Evolutionary conservation across 1,139 yeast genomes (phyloP).

Genomic region (Yamadazyma spencermartinsiae): DNA sequence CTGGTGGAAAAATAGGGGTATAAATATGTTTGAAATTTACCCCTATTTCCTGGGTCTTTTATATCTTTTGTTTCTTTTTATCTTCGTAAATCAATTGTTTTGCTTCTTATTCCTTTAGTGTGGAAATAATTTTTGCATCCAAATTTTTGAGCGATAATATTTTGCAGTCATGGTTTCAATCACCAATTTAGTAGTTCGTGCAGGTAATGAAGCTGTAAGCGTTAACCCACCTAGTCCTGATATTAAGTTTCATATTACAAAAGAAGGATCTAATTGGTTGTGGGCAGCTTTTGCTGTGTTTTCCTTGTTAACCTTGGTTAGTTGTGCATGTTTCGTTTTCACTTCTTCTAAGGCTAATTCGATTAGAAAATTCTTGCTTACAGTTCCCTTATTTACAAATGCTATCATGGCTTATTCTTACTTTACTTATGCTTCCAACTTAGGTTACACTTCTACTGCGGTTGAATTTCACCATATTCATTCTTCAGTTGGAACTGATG

Average conservation of each 20-base stretch:
- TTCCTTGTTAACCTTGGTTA: constrained; percentile 41
- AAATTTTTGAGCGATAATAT: not conserved
- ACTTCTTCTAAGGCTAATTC: constrained; percentile 35
- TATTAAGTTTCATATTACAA: constrained; percentile 53
- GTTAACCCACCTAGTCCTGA: constrained; percentile 45
- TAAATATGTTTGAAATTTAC: not conserved
- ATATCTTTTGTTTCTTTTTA: not conserved
- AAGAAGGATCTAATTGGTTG: constrained; percentile 67
- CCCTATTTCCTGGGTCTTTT: constrained; percentile 2
- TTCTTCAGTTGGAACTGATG: constrained; percentile 33
- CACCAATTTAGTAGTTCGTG: constrained; percentile 18
- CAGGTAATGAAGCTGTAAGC: constrained; percentile 46
- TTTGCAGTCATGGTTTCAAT: constrained; percentile 13
- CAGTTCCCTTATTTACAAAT: constrained; percentile 47
- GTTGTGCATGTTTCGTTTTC: constrained; percentile 39
- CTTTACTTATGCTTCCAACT: constrained; percentile 65
- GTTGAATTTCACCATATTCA: constrained; percentile 58
- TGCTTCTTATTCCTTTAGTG: not conserved
- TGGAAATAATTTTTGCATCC: constrained; percentile 4
- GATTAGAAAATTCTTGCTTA: constrained; percentile 42
- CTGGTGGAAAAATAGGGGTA: not conserved
- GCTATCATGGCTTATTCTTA: constrained; percentile 52
- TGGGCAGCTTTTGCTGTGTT: constrained; percentile 65
- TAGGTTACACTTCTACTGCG: constrained; percentile 59
- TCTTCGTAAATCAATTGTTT: not conserved